Conservation (phyloP, 768 basidiomycete species). For the Suillus brevipes region DNA sequence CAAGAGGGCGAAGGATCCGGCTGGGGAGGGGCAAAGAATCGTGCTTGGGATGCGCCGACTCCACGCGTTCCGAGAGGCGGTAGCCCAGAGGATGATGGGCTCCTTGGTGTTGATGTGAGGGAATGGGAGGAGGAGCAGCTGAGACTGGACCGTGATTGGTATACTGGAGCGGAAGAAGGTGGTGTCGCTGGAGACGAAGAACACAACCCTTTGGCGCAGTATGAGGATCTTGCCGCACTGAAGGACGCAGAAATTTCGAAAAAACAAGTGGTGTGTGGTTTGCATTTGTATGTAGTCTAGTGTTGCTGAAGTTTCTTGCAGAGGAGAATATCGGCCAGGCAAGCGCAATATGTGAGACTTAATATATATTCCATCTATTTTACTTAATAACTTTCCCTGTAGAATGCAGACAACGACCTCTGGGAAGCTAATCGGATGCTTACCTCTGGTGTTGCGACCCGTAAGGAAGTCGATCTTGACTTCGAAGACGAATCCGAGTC, state of each 20-base stretch:
- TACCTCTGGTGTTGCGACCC: slow-evolving; percentile 91
- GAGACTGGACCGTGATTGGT: slow-evolving; percentile 93
- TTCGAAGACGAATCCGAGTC: slow-evolving; percentile 97
- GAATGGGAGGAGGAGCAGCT: slow-evolving; percentile 99
- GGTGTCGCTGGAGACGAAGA: slow-evolving; percentile 86
- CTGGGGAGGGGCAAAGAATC: slow-evolving; percentile 57
- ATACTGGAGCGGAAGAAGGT: slow-evolving; percentile 87
- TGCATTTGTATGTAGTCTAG: not conserved
- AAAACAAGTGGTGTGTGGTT: slow-evolving; percentile 63
- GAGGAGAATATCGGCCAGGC: slow-evolving; percentile 90
- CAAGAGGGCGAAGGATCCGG: slow-evolving; percentile 57
- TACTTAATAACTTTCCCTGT: slow-evolving; percentile 16
- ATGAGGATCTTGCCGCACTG: slow-evolving; percentile 74
- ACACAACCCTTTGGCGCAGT: slow-evolving; percentile 90
- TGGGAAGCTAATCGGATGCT: slow-evolving; percentile 99
- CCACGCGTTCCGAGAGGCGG: slow-evolving; percentile 65
- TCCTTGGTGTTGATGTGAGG: slow-evolving; percentile 66
- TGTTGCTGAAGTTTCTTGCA: slow-evolving; percentile 30
- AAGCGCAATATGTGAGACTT: slow-evolving; percentile 86
- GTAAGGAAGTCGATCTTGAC: slow-evolving; percentile 85
- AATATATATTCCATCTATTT: slow-evolving; percentile 7
- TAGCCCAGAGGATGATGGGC: slow-evolving; percentile 69
- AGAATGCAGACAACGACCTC: slow-evolving; percentile 97
- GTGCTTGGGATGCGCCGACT: slow-evolving; percentile 84
- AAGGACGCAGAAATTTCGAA: slow-evolving; percentile 76